phyloP scores from a whole-genome alignment of 2,329 filamentous ascomycete species.

The Cladophialophora immunda region DNA sequence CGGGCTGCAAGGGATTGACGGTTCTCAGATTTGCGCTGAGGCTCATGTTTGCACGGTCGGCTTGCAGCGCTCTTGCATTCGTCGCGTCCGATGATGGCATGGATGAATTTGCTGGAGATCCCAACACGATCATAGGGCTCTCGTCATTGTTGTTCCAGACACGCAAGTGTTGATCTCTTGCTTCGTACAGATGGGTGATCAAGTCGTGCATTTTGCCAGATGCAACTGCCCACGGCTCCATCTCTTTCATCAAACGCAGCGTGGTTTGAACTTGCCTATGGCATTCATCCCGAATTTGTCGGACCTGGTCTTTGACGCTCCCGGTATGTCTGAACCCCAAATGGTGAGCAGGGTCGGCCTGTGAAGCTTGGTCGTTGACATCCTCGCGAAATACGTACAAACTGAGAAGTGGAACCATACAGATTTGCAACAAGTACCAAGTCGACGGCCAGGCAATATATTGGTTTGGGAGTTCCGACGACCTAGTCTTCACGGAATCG shows the following conservation, averaged over 20 bases:
- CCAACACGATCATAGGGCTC: constrained; percentile 20
- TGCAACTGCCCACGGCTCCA: constrained; percentile 29
- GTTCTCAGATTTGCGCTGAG: neutral
- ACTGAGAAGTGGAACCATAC: constrained; percentile 34
- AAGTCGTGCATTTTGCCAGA: constrained; percentile 26
- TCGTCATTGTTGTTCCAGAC: constrained; percentile 30
- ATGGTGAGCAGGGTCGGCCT: neutral
- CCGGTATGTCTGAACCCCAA: constrained; percentile 6
- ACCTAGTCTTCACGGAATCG: constrained; percentile 23
- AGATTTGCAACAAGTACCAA: constrained; percentile 39
- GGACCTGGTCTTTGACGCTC: constrained; percentile 12
- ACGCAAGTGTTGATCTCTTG: constrained; percentile 23
- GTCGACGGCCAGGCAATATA: constrained; percentile 32
- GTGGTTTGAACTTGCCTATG: constrained; percentile 24
- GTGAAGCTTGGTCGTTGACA: neutral
- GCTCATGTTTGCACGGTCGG: neutral
- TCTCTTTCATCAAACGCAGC: constrained; percentile 25
- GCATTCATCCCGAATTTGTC: constrained; percentile 26
- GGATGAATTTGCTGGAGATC: constrained; percentile 15
- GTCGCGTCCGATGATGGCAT: neutral
- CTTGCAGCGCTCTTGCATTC: neutral
- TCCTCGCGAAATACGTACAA: constrained; percentile 25
- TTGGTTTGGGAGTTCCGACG: constrained; percentile 28
- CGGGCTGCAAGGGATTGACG: neutral
- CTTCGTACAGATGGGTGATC: constrained; percentile 21